Base-by-base conservation (phyloP, 768 basidiomycete species). In the Psilocybe tampanensis region DNA sequence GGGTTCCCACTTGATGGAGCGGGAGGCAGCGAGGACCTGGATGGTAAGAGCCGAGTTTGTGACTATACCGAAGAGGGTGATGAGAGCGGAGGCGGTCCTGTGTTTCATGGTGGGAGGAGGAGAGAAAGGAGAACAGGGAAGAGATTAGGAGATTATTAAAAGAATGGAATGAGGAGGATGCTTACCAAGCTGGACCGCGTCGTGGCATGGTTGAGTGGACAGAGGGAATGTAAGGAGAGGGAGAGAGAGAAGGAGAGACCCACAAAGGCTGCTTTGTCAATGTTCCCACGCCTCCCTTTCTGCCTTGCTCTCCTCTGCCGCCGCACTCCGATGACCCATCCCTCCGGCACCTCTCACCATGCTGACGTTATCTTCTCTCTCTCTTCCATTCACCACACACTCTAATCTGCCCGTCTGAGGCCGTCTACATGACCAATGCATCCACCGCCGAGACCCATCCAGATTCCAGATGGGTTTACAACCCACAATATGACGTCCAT, bases 1-100 rank as follows among this genome's bases (percentile, higher is more conserved):
- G 33, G 76, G 74, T 53, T 80, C 80, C 71, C 76, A 76, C 60
- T 75, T 77, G 59, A 76, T 67, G 42, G 71, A 72, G 49, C 64
- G 68, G 72, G 71, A 77, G 23, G 70, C 63, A 22, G 71, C 65
- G 22, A 74, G 63, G 54, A 78, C 66, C 55, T 79, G 73, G 39
- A 76, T 57, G 29, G 75, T 68, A 52, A 79, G 63, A 45, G 68
- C 61, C 43, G 68, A 56, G 63, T 76, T 75, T 26, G 70, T 61
- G 55, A 76, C 52, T 8, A 67, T 67, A 41, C 74, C 75, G 39
- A 74, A 64, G 55, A 76, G 66, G 44, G 75, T 75, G 58, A 77
- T 76, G 42, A 73, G 51, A 51, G 74, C 65, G 33, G 77, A 75
- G 15, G 75, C 73, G 47, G 70, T 72, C 68, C 75, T 76, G 55